phyloP scores from a whole-genome alignment of 2,329 filamentous ascomycete species.

The Grosmannia serpens region DNA sequence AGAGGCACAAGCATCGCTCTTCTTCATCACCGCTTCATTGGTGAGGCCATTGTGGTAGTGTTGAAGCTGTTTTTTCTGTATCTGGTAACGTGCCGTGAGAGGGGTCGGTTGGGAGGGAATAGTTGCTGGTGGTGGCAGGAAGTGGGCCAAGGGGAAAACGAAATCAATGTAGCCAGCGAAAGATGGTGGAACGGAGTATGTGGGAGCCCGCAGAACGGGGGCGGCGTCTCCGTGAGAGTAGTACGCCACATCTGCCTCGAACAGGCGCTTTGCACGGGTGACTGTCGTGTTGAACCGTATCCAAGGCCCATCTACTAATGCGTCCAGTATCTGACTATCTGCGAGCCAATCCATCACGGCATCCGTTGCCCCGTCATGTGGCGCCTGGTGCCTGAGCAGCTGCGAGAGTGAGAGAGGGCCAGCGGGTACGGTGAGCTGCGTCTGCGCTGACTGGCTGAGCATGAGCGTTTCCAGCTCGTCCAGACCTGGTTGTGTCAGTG shows the following conservation, averaged over 20 bases:
- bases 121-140: conserved; percentile 27
- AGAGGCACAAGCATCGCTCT: not conserved
- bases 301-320: conserved; percentile 25
- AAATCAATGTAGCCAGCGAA: conserved; percentile 30
- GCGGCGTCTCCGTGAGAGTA: conserved; percentile 26
- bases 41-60: not conserved
- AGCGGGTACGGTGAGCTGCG: not conserved
- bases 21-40: too few relatives aligned
- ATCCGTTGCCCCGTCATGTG: not conserved
- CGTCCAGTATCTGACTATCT: conserved; percentile 23
- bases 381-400: not conserved
- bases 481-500: conserved; percentile 6
- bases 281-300: conserved; percentile 31
- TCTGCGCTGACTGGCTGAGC: not conserved
- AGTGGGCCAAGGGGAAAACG: conserved; percentile 36
- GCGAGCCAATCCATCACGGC: conserved; percentile 30
- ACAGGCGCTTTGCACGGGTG: conserved; percentile 24
- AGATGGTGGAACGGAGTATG: conserved; percentile 31
- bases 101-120: not conserved
- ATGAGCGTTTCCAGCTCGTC: not conserved
- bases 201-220: conserved; percentile 29
- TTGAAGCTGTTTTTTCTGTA: not conserved
- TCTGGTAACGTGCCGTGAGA: not conserved
- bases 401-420: not conserved
- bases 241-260: conserved; percentile 27